Evolutionary conservation across 306 rosid genomes (phyloP), one percentile per base, ranked within the genome.

Genomic region (cucumber (Cucumis sativus)): DNA sequence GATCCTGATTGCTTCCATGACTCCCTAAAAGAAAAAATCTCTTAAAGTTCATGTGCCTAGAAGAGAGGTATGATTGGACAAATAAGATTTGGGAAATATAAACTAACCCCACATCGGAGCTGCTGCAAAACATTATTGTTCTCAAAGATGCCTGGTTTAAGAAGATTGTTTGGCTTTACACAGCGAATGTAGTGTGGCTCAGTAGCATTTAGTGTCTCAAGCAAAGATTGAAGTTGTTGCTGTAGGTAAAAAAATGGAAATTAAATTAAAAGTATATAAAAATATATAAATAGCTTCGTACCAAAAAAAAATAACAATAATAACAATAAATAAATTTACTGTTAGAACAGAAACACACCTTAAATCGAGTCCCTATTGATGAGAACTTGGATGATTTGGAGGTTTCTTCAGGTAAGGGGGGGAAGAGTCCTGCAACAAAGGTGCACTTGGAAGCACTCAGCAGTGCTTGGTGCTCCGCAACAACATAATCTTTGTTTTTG

Each of bases 1-100:
- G 84, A 95, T 92, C 87, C 99, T 84, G 83, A 95, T 95, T 76
- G 99, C 99, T 85, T 95, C 99, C 99, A 95, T 95, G 76, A 95
- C 99, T 79, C 99, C 99, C 99, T 95, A 80, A 18, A 79, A 79
- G 74, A 39, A 37, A 59, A 69, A 51, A 78, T 66, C 54, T 79
- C 63, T 25, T 79, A 72, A 47, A 80, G 78, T 77, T 41, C 80
- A 64, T 20, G 47, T 4, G 17, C 39, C 63, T 52, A 45, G 61
- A 65, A 69, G 41, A 56, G 47, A 57, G 65, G 13, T 65, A 41
- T n/a, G 73, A 56, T 13, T 2, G 64, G 18, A 75, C 80, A 56
- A 51, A 76, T 39, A 54, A 61, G 61, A 56, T 60, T 23, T 76
- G 73, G 75, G 0, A 73, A 49, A 79, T 78, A 67, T 56, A 73